These are phyloP conservation scores for Porphyrellus sp. DNA, from an alignment of 1,284 basidiomycete species.

Conservation along the genomic window DNA sequence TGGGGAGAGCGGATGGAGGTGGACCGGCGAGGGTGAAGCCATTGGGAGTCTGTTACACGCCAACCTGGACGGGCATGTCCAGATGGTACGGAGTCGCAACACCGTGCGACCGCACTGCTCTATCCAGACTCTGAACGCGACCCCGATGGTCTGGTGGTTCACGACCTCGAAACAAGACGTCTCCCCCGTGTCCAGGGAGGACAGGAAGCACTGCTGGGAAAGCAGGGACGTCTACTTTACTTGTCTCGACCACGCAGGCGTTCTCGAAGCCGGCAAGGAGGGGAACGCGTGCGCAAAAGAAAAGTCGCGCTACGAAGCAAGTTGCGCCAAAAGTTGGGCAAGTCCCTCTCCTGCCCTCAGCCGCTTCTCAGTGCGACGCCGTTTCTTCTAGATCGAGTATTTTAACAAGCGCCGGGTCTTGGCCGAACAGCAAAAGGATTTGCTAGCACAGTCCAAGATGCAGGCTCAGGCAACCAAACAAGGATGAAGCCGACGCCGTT, in stretches of 20 bases:
- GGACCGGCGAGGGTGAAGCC: conserved; percentile 46
- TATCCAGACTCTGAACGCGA: conserved; percentile 1
- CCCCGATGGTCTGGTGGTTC: conserved; percentile 33
- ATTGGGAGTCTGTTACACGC: conserved; percentile 19
- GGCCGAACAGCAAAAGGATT: conserved; percentile 67
- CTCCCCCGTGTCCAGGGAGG: conserved; percentile 47
- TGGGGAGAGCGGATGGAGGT: conserved; percentile 61
- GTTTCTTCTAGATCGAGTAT: conserved; percentile 63
- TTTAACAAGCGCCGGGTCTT: conserved; percentile 79
- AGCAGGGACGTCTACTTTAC: conserved; percentile 70
- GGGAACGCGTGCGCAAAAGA: conserved; percentile 52
- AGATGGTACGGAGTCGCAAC: too few species aligned
- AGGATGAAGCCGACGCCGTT: conserved; percentile 1
- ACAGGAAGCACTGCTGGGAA: conserved; percentile 75
- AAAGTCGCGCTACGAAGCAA: conserved; percentile 54
- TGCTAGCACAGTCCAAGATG: conserved; percentile 53
- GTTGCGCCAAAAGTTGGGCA: conserved; percentile 83
- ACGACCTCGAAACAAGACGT: conserved; percentile 35
- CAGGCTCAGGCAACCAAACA: conserved; percentile 47
- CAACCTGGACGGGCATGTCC: conserved; percentile 7
- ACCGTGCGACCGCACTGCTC: conserved; percentile 21
- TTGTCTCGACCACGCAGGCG: conserved; percentile 63
- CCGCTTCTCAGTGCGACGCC: background rate
- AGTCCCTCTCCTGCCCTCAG: conserved; percentile 27
- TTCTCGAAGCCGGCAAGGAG: conserved; percentile 69